Evolutionary conservation across 805 yeast genomes (phyloP).

Genomic region (Saccharomycopsis sp.): DNA sequence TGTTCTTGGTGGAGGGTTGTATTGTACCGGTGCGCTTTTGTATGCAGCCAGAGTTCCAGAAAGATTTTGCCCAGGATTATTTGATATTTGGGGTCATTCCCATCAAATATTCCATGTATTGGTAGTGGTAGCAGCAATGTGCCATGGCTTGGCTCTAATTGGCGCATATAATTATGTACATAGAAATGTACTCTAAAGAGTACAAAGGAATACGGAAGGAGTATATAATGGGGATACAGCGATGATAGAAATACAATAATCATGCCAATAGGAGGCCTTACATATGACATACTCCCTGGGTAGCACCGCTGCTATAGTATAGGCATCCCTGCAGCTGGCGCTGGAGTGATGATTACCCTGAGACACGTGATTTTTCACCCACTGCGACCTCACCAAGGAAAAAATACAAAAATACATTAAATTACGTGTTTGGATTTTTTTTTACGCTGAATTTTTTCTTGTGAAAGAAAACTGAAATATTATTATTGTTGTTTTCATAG

Average conservation of each 20-base stretch:
- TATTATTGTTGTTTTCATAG: not conserved
- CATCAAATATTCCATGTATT: slow-evolving; percentile 79
- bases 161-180: slow-evolving; percentile 50
- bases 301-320: too few relatives aligned
- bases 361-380: not conserved
- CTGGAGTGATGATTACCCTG: too few relatives aligned
- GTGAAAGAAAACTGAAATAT: not conserved
- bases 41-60: slow-evolving; percentile 82
- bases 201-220: too few relatives aligned
- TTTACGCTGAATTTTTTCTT: not conserved
- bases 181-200: slow-evolving; percentile 4
- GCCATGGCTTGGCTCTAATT: slow-evolving; percentile 62
- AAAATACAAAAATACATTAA: too few relatives aligned
- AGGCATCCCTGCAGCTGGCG: too few relatives aligned
- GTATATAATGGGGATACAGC: too few relatives aligned
- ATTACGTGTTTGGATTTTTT: not conserved
- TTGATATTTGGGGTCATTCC: slow-evolving; percentile 70
- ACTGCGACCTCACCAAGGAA: not conserved
- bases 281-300: too few relatives aligned
- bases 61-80: slow-evolving; percentile 51
- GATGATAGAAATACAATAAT: too few relatives aligned
- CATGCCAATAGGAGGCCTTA: too few relatives aligned
- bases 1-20: slow-evolving; percentile 62
- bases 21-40: slow-evolving; percentile 71
- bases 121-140: slow-evolving; percentile 70